Conservation (phyloP, 2,329 filamentous ascomycete genomes). For the Colletotrichum ledebouriae region DNA sequence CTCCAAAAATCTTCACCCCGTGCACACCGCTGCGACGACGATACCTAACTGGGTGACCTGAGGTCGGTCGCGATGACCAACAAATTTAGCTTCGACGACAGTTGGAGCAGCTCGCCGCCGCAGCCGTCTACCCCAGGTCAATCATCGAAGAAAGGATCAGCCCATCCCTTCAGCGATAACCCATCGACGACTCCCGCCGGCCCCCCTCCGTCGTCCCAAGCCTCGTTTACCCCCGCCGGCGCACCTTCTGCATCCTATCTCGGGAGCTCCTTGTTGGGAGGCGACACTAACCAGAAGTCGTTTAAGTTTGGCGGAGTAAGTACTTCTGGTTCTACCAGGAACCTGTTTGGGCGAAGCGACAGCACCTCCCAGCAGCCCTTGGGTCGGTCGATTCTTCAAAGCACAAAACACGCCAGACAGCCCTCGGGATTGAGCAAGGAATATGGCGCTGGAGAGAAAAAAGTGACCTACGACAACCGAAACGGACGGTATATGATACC, state of each 20-base stretch:
- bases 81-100: slow-evolving; percentile 58
- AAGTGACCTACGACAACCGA: slow-evolving; percentile 40
- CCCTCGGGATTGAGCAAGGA: slow-evolving; percentile 67
- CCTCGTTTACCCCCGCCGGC: slow-evolving; percentile 69
- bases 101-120: slow-evolving; percentile 57
- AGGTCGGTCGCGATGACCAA: slow-evolving; percentile 53
- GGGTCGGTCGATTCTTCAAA: slow-evolving; percentile 62
- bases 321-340: slow-evolving; percentile 50
- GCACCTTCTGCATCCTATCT: slow-evolving; percentile 68
- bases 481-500: slow-evolving; percentile 45
- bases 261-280: slow-evolving; percentile 66
- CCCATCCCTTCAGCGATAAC: slow-evolving; percentile 58
- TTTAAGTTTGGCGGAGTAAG: slow-evolving; percentile 55
- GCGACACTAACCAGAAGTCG: slow-evolving; percentile 55
- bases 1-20: not conserved
- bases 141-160: slow-evolving; percentile 27
- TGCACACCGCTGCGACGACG: slow-evolving; percentile 15
- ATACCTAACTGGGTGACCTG: slow-evolving; percentile 34
- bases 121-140: slow-evolving; percentile 63
- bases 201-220: slow-evolving; percentile 64
- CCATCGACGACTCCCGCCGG: slow-evolving; percentile 68
- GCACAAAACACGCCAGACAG: slow-evolving; percentile 49
- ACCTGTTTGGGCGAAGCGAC: slow-evolving; percentile 54
- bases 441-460: slow-evolving; percentile 46
- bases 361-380: slow-evolving; percentile 58